Conservation (phyloP, 129 eudicot genomes). For the carrot (Daucus carota) region DNA sequence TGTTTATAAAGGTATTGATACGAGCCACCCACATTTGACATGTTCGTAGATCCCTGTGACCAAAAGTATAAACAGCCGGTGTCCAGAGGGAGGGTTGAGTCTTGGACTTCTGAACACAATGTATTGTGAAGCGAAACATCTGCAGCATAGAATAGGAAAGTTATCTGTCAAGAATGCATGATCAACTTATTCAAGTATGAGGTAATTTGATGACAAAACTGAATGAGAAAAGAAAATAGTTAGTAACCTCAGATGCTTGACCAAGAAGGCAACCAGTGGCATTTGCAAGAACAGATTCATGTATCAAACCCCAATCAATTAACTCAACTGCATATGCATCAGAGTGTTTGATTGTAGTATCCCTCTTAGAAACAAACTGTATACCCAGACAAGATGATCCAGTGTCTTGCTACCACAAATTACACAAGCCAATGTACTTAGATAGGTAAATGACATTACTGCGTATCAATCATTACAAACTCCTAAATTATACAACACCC, state of each 20-base stretch:
- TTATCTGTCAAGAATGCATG: slow-evolving; percentile 6
- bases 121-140: slow-evolving; percentile 78
- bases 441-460: slow-evolving; percentile 12
- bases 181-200: neutral
- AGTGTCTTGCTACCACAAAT: slow-evolving; percentile 36
- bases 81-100: slow-evolving; percentile 56
- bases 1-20: slow-evolving; percentile 37
- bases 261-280: slow-evolving; percentile 44
- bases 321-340: slow-evolving; percentile 76
- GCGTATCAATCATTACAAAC: neutral
- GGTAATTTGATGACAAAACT: neutral
- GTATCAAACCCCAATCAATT: slow-evolving; percentile 56
- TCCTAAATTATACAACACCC: neutral
- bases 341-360: slow-evolving; percentile 40
- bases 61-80: slow-evolving; percentile 59
- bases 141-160: slow-evolving; percentile 24
- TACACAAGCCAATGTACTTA: slow-evolving; percentile 7
- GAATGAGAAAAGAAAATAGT: neutral
- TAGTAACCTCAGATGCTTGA: slow-evolving; percentile 56
- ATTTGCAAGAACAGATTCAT: slow-evolving; percentile 42
- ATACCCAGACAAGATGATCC: slow-evolving; percentile 51
- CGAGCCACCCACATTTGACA: slow-evolving; percentile 63
- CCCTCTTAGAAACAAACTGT: slow-evolving; percentile 34
- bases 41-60: slow-evolving; percentile 51
- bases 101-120: slow-evolving; percentile 57